phyloP scores from a whole-genome alignment of 2,329 filamentous ascomycete genomes.

The Alternaria burnsii region DNA sequence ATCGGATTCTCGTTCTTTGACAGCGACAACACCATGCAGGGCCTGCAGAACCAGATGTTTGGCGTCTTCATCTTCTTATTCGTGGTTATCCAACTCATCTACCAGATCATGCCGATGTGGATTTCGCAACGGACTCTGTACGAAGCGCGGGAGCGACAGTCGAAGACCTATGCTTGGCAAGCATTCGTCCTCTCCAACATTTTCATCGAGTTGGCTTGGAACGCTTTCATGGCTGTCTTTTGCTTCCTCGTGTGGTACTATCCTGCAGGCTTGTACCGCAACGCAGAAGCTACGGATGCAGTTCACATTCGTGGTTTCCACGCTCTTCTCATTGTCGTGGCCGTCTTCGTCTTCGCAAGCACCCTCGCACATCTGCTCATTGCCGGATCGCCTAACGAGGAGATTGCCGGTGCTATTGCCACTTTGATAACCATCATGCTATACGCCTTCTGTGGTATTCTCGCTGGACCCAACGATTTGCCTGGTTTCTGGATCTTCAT shows the following conservation, averaged over 20 bases:
- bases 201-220: constrained; percentile 69
- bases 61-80: constrained; percentile 61
- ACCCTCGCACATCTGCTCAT: constrained; percentile 79
- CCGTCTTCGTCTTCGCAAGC: constrained; percentile 68
- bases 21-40: constrained; percentile 49
- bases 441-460: constrained; percentile 61
- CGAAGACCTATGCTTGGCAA: constrained; percentile 77
- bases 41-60: constrained; percentile 58
- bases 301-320: constrained; percentile 71
- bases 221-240: constrained; percentile 60
- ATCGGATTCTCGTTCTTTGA: constrained; percentile 55
- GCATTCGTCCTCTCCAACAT: constrained; percentile 76
- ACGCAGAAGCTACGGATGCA: constrained; percentile 67
- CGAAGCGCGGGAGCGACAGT: constrained; percentile 67
- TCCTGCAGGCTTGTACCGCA: constrained; percentile 72
- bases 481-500: constrained; percentile 83
- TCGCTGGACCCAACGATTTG: constrained; percentile 65
- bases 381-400: constrained; percentile 71
- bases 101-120: constrained; percentile 65
- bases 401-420: constrained; percentile 71
- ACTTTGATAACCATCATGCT: constrained; percentile 65
- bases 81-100: constrained; percentile 49
- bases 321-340: constrained; percentile 69
- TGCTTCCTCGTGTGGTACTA: constrained; percentile 67
- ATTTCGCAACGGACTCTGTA: constrained; percentile 65